Evolutionary conservation across 1,284 basidiomycete genomes (phyloP), one percentile per base, ranked within the genome.

Genomic region (Malassezia sp.): DNA sequence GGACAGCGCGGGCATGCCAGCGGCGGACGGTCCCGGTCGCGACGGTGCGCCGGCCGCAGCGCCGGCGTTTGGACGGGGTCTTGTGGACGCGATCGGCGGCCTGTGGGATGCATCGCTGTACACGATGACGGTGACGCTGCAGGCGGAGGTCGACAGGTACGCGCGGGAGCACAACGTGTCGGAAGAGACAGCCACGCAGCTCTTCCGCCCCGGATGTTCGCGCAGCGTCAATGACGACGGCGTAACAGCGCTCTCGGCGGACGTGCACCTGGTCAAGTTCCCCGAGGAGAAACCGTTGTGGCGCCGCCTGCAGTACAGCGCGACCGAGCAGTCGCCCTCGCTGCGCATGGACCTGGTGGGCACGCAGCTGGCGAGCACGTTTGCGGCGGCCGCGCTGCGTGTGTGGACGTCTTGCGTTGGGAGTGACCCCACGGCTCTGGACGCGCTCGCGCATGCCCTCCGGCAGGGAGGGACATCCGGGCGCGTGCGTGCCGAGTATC

Each of bases 41-140:
- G 30, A 6, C 12, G 10, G 15, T 31, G 24, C 32, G 12, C 9
- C 22, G 23, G 8, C 5, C 6, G 14, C 22, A 10, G 15, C 53
- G 53, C 54, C 56, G 27, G 51, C 56, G 22, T 43, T 60, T 43
- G 48, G 56, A 34, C 57, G 67, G 3, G 73, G 73, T 3, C 57
- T 74, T 17, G 56, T 74, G 14, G 73, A 73, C 49, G 61, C 65
- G 4, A 61, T 74, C 11, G 73, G 72, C n/a, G 73, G 73, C 0
- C 59, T 74, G 23, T 57, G 63, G 36, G 72, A 73, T 38, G 65
- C 70, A 2, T 67, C 71, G 1, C 49, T 62, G 30, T 61, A 68
- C 30, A 71, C 72, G 9, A 55, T 57, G 45, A 49, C 51, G 3
- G 40, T 60, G 1, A 50, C 46, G 3, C 39, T 65, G 0, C 46